Evolutionary conservation across 345 rosid species (phyloP), one percentile per base, ranked within the genome.

Genomic region (Leavenworthia alabamica): DNA sequence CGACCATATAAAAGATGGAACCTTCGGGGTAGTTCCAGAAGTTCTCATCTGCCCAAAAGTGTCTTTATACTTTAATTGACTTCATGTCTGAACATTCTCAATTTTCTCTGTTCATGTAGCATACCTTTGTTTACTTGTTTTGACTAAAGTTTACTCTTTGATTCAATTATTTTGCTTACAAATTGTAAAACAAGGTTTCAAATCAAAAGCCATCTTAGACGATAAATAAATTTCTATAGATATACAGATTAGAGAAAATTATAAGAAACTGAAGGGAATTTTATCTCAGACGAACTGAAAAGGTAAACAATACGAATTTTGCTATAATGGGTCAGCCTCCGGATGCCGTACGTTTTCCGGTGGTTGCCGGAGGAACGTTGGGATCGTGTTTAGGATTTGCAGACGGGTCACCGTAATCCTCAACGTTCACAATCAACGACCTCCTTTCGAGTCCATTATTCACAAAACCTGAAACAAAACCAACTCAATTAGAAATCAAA

Each of bases 381-480:
- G 75, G 75, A 43, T 71, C 12, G 28, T 71, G 75, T 58, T 58
- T 71, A 0, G 75, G 75, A 44, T 71, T 71, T 10, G 75, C 75
- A 35, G 75, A 71, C 0, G 75, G 75, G 48, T 71, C 66, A 64
- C 43, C 24, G 26, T 71, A 71, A 26, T 71, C 75, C 14, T 58
- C 55, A 12, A 58, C 66, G 42, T 17, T 64, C 56, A 42, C 75
- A 35, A 27, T 27, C 66, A 64, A 48, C 16, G 28, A 50, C 44
- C 61, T 71, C 27, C 49, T 58, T 20, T 27, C 56, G 17, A 8
- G 11, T 58, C 22, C 55, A 48, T 13, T 19, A 45, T 57, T 50
- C 22, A 11, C 62, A 32, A 64, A 24, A 2, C 61, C 75, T 71
- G n/a, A 19, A 41, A 39, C 13, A 53, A 50, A 49, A 17, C 4